These are phyloP conservation scores for Mycosphaerella sp. DNA, from an alignment of 2,329 filamentous ascomycete species.

Conservation along the genomic window DNA sequence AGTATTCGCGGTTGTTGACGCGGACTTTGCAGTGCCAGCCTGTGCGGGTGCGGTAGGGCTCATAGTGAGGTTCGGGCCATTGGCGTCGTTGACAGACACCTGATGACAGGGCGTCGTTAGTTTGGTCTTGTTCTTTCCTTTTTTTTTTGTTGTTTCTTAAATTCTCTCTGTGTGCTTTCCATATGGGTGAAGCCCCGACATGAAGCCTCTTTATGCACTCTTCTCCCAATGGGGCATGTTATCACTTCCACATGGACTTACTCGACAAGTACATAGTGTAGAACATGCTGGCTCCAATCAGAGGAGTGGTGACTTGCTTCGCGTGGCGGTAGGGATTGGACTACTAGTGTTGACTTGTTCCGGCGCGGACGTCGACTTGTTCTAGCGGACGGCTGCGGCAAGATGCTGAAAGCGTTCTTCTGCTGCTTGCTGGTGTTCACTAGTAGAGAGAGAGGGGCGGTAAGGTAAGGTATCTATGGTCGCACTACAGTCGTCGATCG, in stretches of 20 bases:
- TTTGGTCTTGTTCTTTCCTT: background rate
- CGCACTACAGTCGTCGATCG: slow-evolving; percentile 27
- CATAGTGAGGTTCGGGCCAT: slow-evolving; percentile 87
- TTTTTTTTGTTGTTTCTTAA: too few species aligned
- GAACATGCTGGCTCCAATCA: slow-evolving; percentile 33
- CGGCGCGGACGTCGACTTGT: slow-evolving; percentile 17
- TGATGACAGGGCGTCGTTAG: slow-evolving; percentile 36
- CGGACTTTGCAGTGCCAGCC: slow-evolving; percentile 87
- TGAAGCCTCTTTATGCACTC: slow-evolving; percentile 13
- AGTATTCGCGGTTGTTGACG: slow-evolving; percentile 95
- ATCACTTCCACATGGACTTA: slow-evolving; percentile 36
- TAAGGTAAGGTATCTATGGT: too few species aligned
- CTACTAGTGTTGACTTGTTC: slow-evolving; percentile 21
- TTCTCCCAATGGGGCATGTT: slow-evolving; percentile 16
- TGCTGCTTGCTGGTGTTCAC: slow-evolving; percentile 6
- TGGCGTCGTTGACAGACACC: slow-evolving; percentile 90
- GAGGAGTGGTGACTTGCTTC: slow-evolving; percentile 7
- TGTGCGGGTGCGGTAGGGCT: slow-evolving; percentile 65
- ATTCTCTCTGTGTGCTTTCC: slow-evolving; percentile 1
- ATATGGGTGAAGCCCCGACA: slow-evolving; percentile 20
- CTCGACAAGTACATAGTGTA: slow-evolving; percentile 52
- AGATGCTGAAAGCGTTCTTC: slow-evolving; percentile 24
- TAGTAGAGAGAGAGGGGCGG: too few species aligned
- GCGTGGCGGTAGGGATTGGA: slow-evolving; percentile 19
- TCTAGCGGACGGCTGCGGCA: slow-evolving; percentile 26